Evolutionary conservation across 441 rosid genomes (phyloP).

Genomic region (Omphalea diandra): DNA sequence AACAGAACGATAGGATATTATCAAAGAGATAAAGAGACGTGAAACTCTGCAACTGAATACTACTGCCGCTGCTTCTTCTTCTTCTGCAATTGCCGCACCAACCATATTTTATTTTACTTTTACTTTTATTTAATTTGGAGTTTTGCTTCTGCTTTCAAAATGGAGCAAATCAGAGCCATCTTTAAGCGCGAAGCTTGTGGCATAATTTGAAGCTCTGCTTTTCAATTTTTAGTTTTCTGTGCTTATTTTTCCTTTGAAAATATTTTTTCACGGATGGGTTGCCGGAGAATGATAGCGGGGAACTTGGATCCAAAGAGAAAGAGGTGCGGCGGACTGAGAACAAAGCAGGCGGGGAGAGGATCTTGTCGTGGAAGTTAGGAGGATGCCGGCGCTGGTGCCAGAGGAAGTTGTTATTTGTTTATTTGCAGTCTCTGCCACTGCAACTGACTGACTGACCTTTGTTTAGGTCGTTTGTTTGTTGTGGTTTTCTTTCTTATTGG

Average conservation of each 20-base stretch:
- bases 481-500: slow-evolving; percentile 12
- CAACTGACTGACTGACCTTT: not conserved
- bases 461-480: not conserved
- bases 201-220: slow-evolving; percentile 39
- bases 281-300: slow-evolving; percentile 48
- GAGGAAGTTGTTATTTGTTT: not conserved
- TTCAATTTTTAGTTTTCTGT: not conserved
- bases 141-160: slow-evolving; percentile 23
- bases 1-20: slow-evolving; percentile 19
- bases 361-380: slow-evolving; percentile 98
- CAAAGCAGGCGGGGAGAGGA: slow-evolving; percentile 96
- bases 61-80: slow-evolving; percentile 1
- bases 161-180: slow-evolving; percentile 67
- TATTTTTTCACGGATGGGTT: slow-evolving; percentile 43
- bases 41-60: slow-evolving; percentile 25
- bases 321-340: slow-evolving; percentile 88
- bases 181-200: slow-evolving; percentile 77
- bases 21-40: slow-evolving; percentile 16
- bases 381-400: not conserved
- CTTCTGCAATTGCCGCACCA: too few species aligned
- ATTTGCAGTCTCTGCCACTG: not conserved
- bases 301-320: slow-evolving; percentile 96
- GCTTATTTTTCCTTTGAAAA: too few species aligned
- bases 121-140: not conserved
- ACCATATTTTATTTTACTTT: slow-evolving; percentile 9